Percentiles rank a stretch among this genome's conserved stretches.
phyloP scores from a whole-genome alignment of 108 stramenopile genomes.

The Cyclotella baltica region DNA sequence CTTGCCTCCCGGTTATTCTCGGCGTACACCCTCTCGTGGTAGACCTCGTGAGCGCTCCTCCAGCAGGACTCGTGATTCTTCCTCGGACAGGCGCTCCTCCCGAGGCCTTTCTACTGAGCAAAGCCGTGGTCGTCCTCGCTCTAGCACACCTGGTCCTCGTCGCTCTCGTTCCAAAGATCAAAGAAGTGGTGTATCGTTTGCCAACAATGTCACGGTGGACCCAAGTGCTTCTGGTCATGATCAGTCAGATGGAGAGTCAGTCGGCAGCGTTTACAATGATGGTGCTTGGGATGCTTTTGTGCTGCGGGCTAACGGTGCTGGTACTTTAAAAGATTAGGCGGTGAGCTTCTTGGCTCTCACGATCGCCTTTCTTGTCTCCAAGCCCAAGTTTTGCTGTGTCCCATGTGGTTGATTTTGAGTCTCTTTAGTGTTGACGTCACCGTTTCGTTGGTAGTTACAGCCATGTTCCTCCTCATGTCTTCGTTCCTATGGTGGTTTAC shows the following conservation, averaged over 20 bases:
- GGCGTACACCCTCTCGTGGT: too few species aligned
- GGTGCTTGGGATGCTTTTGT: background rate
- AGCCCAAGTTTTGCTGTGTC: slow-evolving; percentile 11
- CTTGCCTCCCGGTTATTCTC: too few species aligned
- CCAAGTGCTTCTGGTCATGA: background rate
- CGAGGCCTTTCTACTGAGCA: too few species aligned
- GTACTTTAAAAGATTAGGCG: background rate
- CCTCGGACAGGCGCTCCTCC: too few species aligned
- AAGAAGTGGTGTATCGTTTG: too few species aligned
- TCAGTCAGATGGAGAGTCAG: background rate
- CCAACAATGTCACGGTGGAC: background rate
- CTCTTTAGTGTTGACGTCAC: background rate
- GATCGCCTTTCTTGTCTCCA: background rate
- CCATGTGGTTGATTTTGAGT: background rate
- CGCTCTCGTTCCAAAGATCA: too few species aligned
- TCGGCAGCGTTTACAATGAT: background rate
- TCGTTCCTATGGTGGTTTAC: slow-evolving; percentile 7
- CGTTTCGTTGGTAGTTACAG: too few species aligned
- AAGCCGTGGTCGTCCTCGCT: too few species aligned
- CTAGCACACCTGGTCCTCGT: too few species aligned
- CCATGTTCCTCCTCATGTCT: too few species aligned
- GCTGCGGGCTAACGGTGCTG: background rate
- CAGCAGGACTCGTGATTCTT: too few species aligned
- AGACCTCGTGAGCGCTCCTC: too few species aligned
- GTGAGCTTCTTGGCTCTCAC: slow-evolving; percentile 13